Evolutionary conservation across 768 basidiomycete genomes (phyloP).

Genomic region (Trametes cingulata): DNA sequence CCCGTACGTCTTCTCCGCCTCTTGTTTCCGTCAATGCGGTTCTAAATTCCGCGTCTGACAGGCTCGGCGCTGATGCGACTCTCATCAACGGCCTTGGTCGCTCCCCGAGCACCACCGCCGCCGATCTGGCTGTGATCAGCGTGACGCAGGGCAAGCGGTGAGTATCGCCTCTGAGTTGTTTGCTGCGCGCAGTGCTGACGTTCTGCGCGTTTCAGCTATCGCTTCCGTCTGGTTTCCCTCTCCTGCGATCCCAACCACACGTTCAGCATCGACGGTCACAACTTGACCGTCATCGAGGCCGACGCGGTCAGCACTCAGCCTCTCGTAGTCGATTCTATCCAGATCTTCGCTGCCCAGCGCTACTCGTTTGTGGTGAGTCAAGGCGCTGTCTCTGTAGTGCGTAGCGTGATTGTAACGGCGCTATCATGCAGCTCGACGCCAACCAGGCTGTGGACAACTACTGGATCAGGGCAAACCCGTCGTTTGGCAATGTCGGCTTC

Average conservation of each 20-base stretch:
- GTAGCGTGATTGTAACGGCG: not conserved
- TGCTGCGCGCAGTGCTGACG: not conserved
- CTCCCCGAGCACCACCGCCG: slow-evolving; percentile 33
- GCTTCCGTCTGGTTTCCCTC: slow-evolving; percentile 24
- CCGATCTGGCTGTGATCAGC: slow-evolving; percentile 34
- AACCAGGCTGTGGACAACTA: slow-evolving; percentile 52
- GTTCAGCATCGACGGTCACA: slow-evolving; percentile 49
- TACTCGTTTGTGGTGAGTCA: slow-evolving; percentile 45
- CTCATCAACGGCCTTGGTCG: slow-evolving; percentile 50
- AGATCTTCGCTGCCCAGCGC: slow-evolving; percentile 52
- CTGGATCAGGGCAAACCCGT: slow-evolving; percentile 52
- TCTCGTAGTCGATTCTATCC: slow-evolving; percentile 41
- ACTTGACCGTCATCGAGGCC: slow-evolving; percentile 50
- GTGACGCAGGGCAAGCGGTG: slow-evolving; percentile 25
- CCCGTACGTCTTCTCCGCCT: slow-evolving; percentile 16
- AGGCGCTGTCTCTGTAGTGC: not conserved
- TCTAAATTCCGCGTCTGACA: not conserved
- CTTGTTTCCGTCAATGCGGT: slow-evolving; percentile 18
- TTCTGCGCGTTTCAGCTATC: slow-evolving; percentile 30
- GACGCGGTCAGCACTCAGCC: slow-evolving; percentile 48
- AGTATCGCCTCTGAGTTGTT: slow-evolving; percentile 23
- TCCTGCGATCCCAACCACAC: slow-evolving; percentile 38
- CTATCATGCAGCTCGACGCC: slow-evolving; percentile 28
- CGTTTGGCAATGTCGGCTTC: slow-evolving; percentile 30
- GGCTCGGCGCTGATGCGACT: slow-evolving; percentile 37